Conservation (phyloP, 2,329 filamentous ascomycete genomes). For the Endoconidiophora polonica region DNA sequence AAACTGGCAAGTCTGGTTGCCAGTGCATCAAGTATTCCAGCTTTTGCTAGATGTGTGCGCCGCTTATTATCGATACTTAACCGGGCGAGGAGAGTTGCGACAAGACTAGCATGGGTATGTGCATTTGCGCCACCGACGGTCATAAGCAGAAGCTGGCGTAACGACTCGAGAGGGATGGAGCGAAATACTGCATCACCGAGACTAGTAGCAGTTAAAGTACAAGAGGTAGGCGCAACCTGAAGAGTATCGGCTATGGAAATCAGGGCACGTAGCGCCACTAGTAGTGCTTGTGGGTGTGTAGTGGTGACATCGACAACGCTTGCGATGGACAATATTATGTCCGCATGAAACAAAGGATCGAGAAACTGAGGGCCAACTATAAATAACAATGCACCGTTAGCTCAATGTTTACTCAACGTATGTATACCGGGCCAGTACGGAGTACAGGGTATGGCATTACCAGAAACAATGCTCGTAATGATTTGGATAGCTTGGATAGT, state of each 20-base stretch:
- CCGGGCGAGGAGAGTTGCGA: constrained; percentile 4
- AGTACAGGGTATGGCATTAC: not conserved
- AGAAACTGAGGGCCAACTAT: constrained; percentile 69
- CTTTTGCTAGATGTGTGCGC: constrained; percentile 37
- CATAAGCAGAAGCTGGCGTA: constrained; percentile 1
- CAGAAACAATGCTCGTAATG: constrained; percentile 37
- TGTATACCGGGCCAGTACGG: not conserved
- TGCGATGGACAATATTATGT: constrained; percentile 53
- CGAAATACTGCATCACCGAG: constrained; percentile 2
- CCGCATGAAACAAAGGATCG: constrained; percentile 51
- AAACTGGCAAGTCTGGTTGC: constrained; percentile 57
- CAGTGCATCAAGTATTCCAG: constrained; percentile 62
- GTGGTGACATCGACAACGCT: constrained; percentile 49
- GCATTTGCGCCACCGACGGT: not conserved
- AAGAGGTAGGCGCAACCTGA: not conserved
- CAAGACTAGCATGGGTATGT: not conserved
- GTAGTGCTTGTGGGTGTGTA: constrained; percentile 47
- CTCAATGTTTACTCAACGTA: not conserved
- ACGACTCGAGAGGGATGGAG: not conserved
- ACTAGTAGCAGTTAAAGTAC: not conserved
- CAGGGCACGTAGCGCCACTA: constrained; percentile 52
- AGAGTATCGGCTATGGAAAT: not conserved
- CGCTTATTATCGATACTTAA: constrained; percentile 2
- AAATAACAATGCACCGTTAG: constrained; percentile 4
- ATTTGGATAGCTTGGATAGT: constrained; percentile 63